Conservation (phyloP, 148 eudicot genomes). For the Rhododendron vialii region DNA sequence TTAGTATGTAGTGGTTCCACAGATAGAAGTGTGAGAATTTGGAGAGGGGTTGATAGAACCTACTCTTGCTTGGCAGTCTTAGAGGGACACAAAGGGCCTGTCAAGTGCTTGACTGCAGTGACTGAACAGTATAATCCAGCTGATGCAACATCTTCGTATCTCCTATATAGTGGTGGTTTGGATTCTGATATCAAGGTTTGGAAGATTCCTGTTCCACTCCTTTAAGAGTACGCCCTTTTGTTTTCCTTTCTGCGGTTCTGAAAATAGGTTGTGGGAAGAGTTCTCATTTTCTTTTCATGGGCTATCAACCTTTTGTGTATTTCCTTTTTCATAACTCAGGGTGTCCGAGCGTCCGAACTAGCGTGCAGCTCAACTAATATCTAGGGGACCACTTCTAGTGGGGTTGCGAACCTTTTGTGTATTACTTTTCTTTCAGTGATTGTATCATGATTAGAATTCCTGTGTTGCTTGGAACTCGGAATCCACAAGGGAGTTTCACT, state of each 20-base stretch:
- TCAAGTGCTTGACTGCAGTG: constrained; percentile 63
- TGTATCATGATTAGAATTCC: neutral
- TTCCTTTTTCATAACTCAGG: neutral
- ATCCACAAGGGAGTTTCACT: neutral
- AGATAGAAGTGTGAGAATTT: constrained; percentile 74
- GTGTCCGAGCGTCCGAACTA: too few relatives aligned
- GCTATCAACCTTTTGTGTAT: neutral
- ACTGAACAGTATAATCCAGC: constrained; percentile 25
- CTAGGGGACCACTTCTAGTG: neutral
- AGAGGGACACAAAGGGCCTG: constrained; percentile 76
- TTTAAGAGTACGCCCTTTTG: neutral
- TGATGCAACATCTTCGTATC: constrained; percentile 39
- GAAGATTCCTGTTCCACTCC: constrained; percentile 50
- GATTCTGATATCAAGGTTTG: constrained; percentile 82
- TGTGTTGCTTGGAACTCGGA: neutral
- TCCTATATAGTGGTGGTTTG: constrained; percentile 72
- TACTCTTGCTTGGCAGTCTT: constrained; percentile 66
- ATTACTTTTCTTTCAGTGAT: neutral
- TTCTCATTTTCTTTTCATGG: neutral
- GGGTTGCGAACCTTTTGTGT: neutral
- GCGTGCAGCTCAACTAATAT: neutral
- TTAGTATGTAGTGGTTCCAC: constrained; percentile 79
- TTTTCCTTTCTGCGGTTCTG: constrained; percentile 4
- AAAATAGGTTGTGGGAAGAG: neutral
- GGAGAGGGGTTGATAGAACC: constrained; percentile 46